phyloP scores from a whole-genome alignment of 192 early-diverging fungal species.

The Entomortierella chlamydospora region DNA sequence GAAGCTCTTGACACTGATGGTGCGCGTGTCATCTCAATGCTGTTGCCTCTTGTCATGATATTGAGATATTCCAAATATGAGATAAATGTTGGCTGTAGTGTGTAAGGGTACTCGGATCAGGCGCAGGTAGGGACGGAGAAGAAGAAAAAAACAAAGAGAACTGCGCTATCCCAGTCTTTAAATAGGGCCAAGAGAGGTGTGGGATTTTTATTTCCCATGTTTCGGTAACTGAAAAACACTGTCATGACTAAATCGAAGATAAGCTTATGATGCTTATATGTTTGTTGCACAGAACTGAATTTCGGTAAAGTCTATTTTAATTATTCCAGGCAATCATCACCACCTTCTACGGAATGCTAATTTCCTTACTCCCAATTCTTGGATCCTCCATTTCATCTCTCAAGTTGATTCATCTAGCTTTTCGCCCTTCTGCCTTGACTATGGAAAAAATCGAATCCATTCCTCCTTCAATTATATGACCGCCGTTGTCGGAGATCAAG shows the following conservation, averaged over 20 bases:
- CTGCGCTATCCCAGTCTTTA: too few species aligned
- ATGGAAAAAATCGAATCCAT: too few species aligned
- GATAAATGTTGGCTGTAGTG: background rate
- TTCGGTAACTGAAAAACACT: constrained; percentile 3
- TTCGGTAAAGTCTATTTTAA: too few species aligned
- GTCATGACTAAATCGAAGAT: too few species aligned
- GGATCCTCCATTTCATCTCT: too few species aligned
- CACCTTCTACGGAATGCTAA: too few species aligned
- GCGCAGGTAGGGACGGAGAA: background rate
- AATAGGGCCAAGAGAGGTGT: too few species aligned
- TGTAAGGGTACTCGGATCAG: background rate
- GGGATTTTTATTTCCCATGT: constrained; percentile 1
- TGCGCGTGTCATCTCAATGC: constrained; percentile 23
- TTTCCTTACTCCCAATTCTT: too few species aligned
- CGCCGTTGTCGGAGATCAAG: background rate
- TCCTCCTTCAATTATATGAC: too few species aligned
- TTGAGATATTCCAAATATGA: background rate
- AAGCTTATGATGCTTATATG: too few species aligned
- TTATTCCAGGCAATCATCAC: too few species aligned
- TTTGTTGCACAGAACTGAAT: background rate
- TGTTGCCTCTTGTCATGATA: constrained; percentile 24
- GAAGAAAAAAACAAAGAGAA: background rate
- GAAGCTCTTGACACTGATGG: constrained; percentile 14
- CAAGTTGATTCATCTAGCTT: background rate
- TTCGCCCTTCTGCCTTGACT: too few species aligned